Evolutionary conservation across 331 rosid genomes (phyloP).

Genomic region (Quercus lobata): DNA sequence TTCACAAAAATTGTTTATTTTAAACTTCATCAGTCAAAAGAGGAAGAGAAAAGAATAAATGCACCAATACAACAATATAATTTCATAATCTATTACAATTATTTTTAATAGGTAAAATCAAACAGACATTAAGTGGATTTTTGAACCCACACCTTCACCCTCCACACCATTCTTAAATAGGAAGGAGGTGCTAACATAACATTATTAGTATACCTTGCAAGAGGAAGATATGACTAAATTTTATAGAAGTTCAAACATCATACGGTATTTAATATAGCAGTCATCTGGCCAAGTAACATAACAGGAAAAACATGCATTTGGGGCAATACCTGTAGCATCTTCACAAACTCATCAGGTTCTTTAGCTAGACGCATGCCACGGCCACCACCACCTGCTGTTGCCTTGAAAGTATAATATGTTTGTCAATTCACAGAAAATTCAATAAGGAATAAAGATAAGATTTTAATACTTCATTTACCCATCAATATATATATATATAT

Average conservation of each 20-base stretch:
- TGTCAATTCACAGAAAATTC: slow-evolving; percentile 6
- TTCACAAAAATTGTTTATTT: not conserved
- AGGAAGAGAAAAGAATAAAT: too few relatives aligned
- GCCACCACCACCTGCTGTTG: slow-evolving; percentile 99
- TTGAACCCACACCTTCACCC: not conserved
- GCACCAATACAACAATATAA: not conserved
- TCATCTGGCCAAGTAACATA: not conserved
- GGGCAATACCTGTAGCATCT: slow-evolving; percentile 83
- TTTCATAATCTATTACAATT: not conserved
- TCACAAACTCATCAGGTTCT: slow-evolving; percentile 95
- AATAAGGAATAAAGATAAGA: not conserved
- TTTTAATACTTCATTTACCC: not conserved
- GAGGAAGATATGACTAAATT: not conserved
- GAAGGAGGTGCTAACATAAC: not conserved
- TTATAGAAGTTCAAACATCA: not conserved
- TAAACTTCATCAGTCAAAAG: not conserved
- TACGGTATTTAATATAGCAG: not conserved
- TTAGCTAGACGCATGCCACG: slow-evolving; percentile 99
- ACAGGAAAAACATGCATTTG: too few relatives aligned
- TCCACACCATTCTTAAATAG: not conserved
- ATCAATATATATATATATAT: too few relatives aligned
- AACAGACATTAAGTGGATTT: not conserved
- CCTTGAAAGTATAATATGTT: slow-evolving; percentile 43
- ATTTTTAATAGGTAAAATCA: not conserved
- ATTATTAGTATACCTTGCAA: not conserved